Evolutionary conservation across 1,284 basidiomycete genomes (phyloP), one percentile per base, ranked within the genome.

Genomic region (Boletellus deceptivus): DNA sequence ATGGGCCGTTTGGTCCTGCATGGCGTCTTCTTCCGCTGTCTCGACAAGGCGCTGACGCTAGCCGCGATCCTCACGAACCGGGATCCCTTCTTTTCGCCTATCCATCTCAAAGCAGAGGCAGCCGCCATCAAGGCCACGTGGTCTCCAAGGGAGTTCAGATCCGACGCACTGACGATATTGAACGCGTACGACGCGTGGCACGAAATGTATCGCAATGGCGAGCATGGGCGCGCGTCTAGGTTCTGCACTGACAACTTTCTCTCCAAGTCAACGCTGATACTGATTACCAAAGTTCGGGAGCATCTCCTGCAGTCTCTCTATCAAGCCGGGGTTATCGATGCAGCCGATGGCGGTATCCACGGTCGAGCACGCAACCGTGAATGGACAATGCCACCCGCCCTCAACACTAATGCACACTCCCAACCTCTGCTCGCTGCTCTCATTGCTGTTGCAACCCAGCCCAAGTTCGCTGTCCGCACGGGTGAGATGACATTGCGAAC

Each of bases 1-100:
- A 86, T 98, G 71, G 95, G 93, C 50, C 87, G 93, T 55, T 76
- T 98, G 54, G 90, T 94, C 48, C 77, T 98, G 1, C 92, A 88
- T 66, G 95, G 94, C 35, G 86, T 89, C 59, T 93, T 98, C 75
- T 97, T 97, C 84, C 83, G 90, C 52, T 98, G 94, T 70, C 75
- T 98, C 48, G 92, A 97, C 65, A 86, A 89, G 40, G 92, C 93
- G 0, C 72, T 98, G 46, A 92, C 91, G 4, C 79, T 98, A 37
- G 93, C 94, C 6, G 92, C 94, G 2, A 89, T 97, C 59, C 71
- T 97, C 59, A 89, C 91, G 9, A 91, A 90, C 63, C 85, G 94
- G 35, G 93, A 96, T 60, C 93, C 94, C 3, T 98, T 98, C 77
- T 71, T 96, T 47, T 82, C 86, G 0, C 94, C 94, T 0, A 79